A percentile compares a stretch with the other conserved stretches of the same genome.
These are phyloP conservation scores for Tanacetum coccineum DNA, from an alignment of 129 eudicot species.

Conservation along the genomic window DNA sequence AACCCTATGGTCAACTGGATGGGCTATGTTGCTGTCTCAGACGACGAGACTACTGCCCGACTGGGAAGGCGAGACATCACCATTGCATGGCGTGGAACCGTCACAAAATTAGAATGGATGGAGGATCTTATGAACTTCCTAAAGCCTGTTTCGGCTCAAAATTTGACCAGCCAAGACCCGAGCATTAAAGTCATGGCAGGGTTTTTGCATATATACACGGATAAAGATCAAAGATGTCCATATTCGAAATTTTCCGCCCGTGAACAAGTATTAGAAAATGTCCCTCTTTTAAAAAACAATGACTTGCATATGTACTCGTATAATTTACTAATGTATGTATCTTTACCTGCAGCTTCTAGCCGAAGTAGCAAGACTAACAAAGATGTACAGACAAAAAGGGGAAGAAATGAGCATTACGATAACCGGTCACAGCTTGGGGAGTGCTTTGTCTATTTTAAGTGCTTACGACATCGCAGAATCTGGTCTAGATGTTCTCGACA, in stretches of 20 bases:
- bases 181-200: conserved; percentile 50
- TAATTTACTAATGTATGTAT: not conserved
- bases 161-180: conserved; percentile 40
- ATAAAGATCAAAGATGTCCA: conserved; percentile 32
- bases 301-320: too few relatives aligned
- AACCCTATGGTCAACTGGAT: conserved; percentile 54
- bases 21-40: conserved; percentile 59
- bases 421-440: conserved; percentile 58
- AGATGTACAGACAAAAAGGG: conserved; percentile 18
- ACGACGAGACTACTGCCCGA: conserved; percentile 37
- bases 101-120: conserved; percentile 42
- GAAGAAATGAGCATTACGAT: conserved; percentile 52
- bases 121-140: conserved; percentile 40
- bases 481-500: conserved; percentile 27
- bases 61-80: conserved; percentile 56
- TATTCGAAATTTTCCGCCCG: conserved; percentile 39
- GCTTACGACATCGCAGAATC: conserved; percentile 57
- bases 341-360: conserved; percentile 24
- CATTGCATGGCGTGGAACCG: conserved; percentile 56
- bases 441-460: conserved; percentile 45
- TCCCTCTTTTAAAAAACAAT: not conserved
- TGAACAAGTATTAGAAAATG: conserved; percentile 21
- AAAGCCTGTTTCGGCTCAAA: conserved; percentile 32
- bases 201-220: conserved; percentile 47
- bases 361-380: conserved; percentile 33